Evolutionary conservation across 305 asterid genomes (phyloP).

Genomic region (Solanum hybrid): DNA sequence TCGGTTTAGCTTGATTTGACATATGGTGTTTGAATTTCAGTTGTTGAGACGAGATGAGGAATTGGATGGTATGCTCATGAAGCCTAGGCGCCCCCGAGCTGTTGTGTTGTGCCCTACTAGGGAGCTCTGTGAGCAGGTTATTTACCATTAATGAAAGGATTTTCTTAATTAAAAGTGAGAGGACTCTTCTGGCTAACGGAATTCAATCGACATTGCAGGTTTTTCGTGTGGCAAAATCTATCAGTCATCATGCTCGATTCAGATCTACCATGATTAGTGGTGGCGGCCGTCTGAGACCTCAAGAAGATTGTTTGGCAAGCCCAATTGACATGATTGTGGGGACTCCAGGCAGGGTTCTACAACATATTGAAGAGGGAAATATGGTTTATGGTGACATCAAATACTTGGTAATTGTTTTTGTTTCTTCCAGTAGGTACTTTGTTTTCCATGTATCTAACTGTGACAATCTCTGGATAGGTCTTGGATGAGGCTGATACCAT

Average conservation of each 20-base stretch:
- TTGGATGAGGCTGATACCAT: slow-evolving; percentile 98
- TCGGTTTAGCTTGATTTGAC: not conserved
- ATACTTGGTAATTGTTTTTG: slow-evolving; percentile 55
- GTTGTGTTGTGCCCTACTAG: slow-evolving; percentile 92
- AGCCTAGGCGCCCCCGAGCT: slow-evolving; percentile 96
- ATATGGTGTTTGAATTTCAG: slow-evolving; percentile 25
- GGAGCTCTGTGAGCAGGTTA: slow-evolving; percentile 97
- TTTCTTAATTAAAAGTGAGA: not conserved
- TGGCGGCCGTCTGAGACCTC: slow-evolving; percentile 92
- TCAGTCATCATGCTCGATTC: slow-evolving; percentile 90
- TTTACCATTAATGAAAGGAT: not conserved
- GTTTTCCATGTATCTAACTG: not conserved
- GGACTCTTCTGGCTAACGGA: not conserved
- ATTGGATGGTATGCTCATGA: slow-evolving; percentile 74
- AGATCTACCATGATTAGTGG: slow-evolving; percentile 98
- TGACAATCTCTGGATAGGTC: slow-evolving; percentile 43
- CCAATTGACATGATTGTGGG: slow-evolving; percentile 98
- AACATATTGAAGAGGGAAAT: slow-evolving; percentile 94
- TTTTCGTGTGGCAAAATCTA: slow-evolving; percentile 71
- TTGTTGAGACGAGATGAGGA: slow-evolving; percentile 80
- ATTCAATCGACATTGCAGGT: slow-evolving; percentile 40
- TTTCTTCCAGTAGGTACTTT: not conserved
- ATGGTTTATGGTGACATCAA: slow-evolving; percentile 91
- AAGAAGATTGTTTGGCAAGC: slow-evolving; percentile 77
- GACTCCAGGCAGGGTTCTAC: slow-evolving; percentile 95